These are phyloP conservation scores for Aplosporella prunicola DNA, from an alignment of 2,329 filamentous ascomycete genomes.

Conservation along the genomic window DNA sequence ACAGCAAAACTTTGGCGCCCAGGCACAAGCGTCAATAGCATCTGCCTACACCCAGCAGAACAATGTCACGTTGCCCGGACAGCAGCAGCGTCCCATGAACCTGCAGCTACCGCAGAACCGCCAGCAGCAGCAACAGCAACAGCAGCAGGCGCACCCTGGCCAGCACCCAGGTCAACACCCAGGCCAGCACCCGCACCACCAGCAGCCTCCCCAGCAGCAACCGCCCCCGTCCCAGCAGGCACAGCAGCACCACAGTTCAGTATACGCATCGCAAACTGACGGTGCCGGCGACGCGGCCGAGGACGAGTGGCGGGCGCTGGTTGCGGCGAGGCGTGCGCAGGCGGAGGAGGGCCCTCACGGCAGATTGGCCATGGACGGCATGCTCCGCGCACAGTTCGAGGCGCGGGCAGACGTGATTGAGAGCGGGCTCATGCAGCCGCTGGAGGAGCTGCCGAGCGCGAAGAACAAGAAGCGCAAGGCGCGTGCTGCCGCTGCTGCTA, in stretches of 20 bases:
- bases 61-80: conserved; percentile 19
- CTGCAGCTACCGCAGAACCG: conserved; percentile 10
- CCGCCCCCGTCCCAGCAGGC: conserved; percentile 31
- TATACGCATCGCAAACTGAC: conserved; percentile 59
- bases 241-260: conserved; percentile 33
- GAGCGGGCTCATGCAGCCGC: conserved; percentile 66
- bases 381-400: conserved; percentile 60
- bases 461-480: conserved; percentile 48
- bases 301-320: conserved; percentile 47
- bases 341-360: conserved; percentile 39
- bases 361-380: conserved; percentile 51
- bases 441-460: conserved; percentile 45
- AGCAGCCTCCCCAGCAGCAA: conserved; percentile 28
- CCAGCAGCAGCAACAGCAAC: conserved; percentile 20
- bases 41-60: conserved; percentile 41
- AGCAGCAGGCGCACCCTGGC: conserved; percentile 24
- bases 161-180: conserved; percentile 30
- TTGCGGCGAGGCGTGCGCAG: conserved; percentile 48
- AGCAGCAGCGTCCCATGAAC: conserved; percentile 12
- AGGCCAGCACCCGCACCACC: conserved; percentile 27
- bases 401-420: conserved; percentile 59
- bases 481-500: conserved; percentile 16
- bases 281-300: conserved; percentile 55
- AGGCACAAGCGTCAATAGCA: conserved; percentile 57
- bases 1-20: conserved; percentile 50